Evolutionary conservation across 2,329 filamentous ascomycete genomes (phyloP), one percentile per base, ranked within the genome.

Genomic region (Fonsecaea pugnacius): DNA sequence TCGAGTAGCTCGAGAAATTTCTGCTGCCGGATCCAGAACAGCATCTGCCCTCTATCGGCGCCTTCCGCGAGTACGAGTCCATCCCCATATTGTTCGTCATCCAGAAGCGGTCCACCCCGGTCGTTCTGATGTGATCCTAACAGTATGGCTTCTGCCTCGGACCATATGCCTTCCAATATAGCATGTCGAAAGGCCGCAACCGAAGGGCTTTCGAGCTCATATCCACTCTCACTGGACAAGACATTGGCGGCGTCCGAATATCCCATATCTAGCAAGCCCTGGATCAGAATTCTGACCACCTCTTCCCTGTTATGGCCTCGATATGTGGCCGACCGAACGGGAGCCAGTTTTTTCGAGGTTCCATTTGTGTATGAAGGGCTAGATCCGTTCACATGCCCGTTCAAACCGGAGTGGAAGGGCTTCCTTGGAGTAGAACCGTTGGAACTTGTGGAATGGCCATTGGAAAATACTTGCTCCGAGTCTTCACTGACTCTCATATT

Each of bases 1-100:
- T 98, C 93, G 50, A 99, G 80, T 8, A 96, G 80, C 78, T 99
- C 95, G 33, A 99, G 82, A 72, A 94, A 99, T 76, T 98, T 98
- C 75, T 99, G 95, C 74, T 96, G 91, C 68, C 94, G 86, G 72
- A 99, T 82, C 81, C 88, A 89, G 76, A 98, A 97, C 53, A 89
- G 85, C 90, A 99, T 94, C 58, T 89, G 83, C 70, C 89, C 87
- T 63, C 85, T 84, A 72, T 96, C 89, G 6, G 91, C 89, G 27
- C 87, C 89, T 50, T 91, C 86, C 16, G 89, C 86, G 59, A 98
- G 83, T 16, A 91, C 85, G 60, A 99, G 80, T 1, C 89, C 91
- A 10, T 66, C 66, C 6, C 62, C 66, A 55, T 66, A 60, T 55
- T 65, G 59, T 40, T 70, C 70, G 55, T 73, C 72, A 58, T 62